phyloP scores from a whole-genome alignment of 192 early-diverging fungal genomes.

The Coemansia umbellata region DNA sequence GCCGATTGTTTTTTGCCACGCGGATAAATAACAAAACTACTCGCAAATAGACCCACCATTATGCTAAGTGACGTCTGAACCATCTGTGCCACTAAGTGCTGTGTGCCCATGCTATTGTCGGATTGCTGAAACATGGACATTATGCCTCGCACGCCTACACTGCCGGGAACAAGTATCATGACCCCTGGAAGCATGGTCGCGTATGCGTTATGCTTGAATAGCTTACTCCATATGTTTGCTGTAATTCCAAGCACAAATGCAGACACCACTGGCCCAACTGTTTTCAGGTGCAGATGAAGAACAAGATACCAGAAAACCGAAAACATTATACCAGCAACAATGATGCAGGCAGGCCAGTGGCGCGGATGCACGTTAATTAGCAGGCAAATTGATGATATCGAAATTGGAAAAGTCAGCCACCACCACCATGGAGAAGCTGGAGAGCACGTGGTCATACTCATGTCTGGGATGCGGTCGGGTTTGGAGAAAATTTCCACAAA shows the following conservation, averaged over 20 bases:
- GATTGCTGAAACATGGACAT: conserved; percentile 57
- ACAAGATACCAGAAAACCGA: conserved; percentile 57
- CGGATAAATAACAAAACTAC: conserved; percentile 56
- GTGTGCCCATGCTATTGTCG: conserved; percentile 25
- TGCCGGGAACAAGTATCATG: conserved; percentile 76
- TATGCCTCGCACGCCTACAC: conserved; percentile 60
- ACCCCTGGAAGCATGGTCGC: conserved; percentile 77
- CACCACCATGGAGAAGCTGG: conserved; percentile 44
- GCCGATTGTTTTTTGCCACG: conserved; percentile 45
- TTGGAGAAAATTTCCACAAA: conserved; percentile 55
- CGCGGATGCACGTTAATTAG: conserved; percentile 51
- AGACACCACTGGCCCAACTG: conserved; percentile 57
- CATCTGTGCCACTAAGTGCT: too few species aligned
- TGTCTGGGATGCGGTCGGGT: conserved; percentile 6
- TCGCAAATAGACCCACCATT: conserved; percentile 61
- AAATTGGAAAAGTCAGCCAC: conserved; percentile 55
- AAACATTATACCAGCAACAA: conserved; percentile 63
- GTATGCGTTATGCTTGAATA: conserved; percentile 60
- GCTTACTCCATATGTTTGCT: conserved; percentile 67
- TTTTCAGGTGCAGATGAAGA: conserved; percentile 49
- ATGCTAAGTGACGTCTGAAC: conserved; percentile 61
- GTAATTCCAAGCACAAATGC: conserved; percentile 72
- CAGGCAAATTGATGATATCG: conserved; percentile 50
- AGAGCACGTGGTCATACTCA: conserved; percentile 16
- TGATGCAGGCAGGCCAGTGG: conserved; percentile 66